Base-by-base conservation (phyloP, 2,329 filamentous ascomycete genomes). In the Aspergillus arachidicola region DNA sequence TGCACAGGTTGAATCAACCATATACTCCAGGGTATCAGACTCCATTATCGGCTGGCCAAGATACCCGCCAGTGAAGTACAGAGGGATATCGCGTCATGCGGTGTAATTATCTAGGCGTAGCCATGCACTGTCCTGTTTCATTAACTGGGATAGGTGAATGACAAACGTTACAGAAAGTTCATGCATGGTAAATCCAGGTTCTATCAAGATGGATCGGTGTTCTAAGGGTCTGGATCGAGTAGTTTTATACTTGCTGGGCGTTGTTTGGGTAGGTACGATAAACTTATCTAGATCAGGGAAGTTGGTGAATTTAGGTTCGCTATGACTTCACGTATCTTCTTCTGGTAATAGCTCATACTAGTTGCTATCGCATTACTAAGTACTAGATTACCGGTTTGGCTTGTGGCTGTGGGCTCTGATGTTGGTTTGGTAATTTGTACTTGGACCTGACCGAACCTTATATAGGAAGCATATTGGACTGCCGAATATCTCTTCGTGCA, bases 361-460 rank as follows among this genome's bases (percentile, higher is more conserved):
- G 1, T 28, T 28, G 6, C 1, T 1, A 1, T 38, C 16, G 16
- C 6, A 38, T 38, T 0, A 38, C 6, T 3, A 1, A 19, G 6
- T 1, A 41, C 4, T 41, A 2, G 6, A 4, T 41, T 19, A 9
- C 38, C 16, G 19, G 7, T n/a, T 19, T 41, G 19, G 38, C 6
- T 19, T 19, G 1, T 38, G 16, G 36, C 3, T 9, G 6, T 41
- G 2, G 6, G 1, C 38, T 9, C 6, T 41, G 1, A 4, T 2
- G 16, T 10, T 41, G 2, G 38, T 41, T 41, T 41, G 38, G 16
- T 41, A 3, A 19, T 19, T 19, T 9, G 7, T 9, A 7, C 16
- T 19, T 19, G 32, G 5, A 34, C 3, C 32, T 10, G 10, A 0
- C 30, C 3, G 10, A 32, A 12, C 38, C 38, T 1, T 10, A 10